Evolutionary conservation across 176 grass and related monocot species (phyloP).

Genomic region (Pharus latifolius): DNA sequence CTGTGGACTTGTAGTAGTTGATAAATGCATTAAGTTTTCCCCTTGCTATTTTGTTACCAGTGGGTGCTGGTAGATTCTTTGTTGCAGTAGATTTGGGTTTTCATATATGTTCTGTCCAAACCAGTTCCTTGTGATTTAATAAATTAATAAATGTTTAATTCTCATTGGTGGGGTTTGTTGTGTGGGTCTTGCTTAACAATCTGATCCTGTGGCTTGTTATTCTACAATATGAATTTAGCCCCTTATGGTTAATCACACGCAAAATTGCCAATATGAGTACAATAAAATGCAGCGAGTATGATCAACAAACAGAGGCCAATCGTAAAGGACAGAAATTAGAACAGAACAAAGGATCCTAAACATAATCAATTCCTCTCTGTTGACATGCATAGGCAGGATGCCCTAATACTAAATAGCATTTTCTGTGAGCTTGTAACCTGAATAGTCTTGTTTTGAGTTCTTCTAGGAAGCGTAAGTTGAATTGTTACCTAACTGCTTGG

Average conservation of each 20-base stretch:
- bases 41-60: neutral
- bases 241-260: neutral
- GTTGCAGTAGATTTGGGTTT: neutral
- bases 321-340: neutral
- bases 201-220: neutral
- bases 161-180: neutral
- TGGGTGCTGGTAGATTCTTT: neutral
- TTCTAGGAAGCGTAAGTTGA: neutral
- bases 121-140: neutral
- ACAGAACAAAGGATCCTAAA: neutral
- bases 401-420: neutral
- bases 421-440: neutral
- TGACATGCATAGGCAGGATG: neutral
- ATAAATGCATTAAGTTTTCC: neutral
- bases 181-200: neutral
- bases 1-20: neutral
- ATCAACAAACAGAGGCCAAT: neutral
- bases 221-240: neutral
- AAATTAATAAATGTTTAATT: neutral
- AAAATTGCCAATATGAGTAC: neutral
- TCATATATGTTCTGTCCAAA: neutral
- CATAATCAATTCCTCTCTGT: neutral
- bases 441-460: neutral
- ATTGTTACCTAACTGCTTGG: neutral
- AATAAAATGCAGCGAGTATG: neutral